Evolutionary conservation across 2,329 filamentous ascomycete genomes (phyloP).

Genomic region (Aspergillus caelatus): DNA sequence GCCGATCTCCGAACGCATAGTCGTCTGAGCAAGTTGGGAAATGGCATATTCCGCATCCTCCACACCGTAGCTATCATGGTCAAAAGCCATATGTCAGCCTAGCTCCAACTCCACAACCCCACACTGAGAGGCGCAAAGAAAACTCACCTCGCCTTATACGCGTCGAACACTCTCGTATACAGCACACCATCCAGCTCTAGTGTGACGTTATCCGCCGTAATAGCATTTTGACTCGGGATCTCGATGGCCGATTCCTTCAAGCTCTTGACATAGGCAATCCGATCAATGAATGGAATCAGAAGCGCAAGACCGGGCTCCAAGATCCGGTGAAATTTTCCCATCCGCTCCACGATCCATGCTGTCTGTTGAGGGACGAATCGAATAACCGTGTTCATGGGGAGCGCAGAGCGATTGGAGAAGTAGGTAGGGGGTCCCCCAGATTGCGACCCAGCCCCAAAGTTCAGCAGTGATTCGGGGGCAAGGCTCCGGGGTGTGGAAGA

Average conservation of each 20-base stretch:
- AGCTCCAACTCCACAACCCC: background rate
- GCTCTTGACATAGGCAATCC: conserved; percentile 96
- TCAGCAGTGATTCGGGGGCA: conserved; percentile 38
- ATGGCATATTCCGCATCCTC: conserved; percentile 99
- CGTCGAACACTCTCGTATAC: conserved; percentile 95
- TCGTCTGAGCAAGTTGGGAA: conserved; percentile 95
- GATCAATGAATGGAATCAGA: conserved; percentile 85
- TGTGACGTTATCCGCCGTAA: conserved; percentile 98
- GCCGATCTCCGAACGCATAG: conserved; percentile 98
- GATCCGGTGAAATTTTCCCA: conserved; percentile 96
- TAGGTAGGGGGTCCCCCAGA: conserved; percentile 66
- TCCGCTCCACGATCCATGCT: conserved; percentile 98
- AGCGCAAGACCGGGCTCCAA: conserved; percentile 89
- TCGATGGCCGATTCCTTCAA: conserved; percentile 95
- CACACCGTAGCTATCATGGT: conserved; percentile 78
- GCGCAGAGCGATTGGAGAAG: conserved; percentile 65
- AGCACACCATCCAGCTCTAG: conserved; percentile 93
- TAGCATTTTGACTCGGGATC: conserved; percentile 96
- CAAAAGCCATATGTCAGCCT: conserved; percentile 3
- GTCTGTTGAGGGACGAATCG: conserved; percentile 99
- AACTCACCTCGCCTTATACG: conserved; percentile 88
- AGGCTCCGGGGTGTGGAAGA: conserved; percentile 31
- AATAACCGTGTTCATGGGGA: conserved; percentile 92
- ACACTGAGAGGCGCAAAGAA: conserved; percentile 3
- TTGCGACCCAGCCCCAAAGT: conserved; percentile 28